Base-by-base conservation (phyloP, 768 basidiomycete genomes). In the Cystobasidium tubakii region DNA sequence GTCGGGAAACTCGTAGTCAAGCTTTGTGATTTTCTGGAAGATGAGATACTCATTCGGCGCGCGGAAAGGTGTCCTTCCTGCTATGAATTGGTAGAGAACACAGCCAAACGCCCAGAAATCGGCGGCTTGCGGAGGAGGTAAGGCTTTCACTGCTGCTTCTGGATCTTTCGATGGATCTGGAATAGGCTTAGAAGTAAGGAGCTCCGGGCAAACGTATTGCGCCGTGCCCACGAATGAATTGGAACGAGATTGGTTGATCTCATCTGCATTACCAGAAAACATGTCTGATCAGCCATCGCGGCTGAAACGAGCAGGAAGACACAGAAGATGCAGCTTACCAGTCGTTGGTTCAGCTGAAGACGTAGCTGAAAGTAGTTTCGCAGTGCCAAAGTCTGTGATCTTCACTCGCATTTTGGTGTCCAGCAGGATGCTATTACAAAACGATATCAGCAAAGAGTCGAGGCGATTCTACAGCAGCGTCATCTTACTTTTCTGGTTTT, bases 91-190 rank as follows among this genome's bases (percentile, higher is more conserved):
- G 82, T 87, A 98, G 25, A 98, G 82, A 54, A 97, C 88, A 81
- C 95, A 97, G 1, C 93, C 96, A 29, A 96, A 84, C 3, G 93
- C 91, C 95, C 95, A 99, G 12, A 92, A 84, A 81, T 98, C 96
- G 46, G 94, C 91, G 75, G 92, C 94, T 73, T 3, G 54, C 50
- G 21, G 36, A 19, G n/a, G 29, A 42, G 31, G 4, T 27, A 71
- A 62, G 7, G 60, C 17, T 17, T 12, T 57, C 17, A n/a, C 21
- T 19, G 33, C 36, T 55, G 42, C 31, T 25, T 23, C 19, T 6
- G 36, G 42, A 42, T 25, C 36, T 4, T 27, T 31, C 77, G 83
- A 71, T 74, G 91, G 91, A 90, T 88, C 82, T 85, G 87, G 76
- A 88, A 88, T 6, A 89, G 89, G 78, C 53, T 83, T 82, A 57